These are phyloP conservation scores for Phanerochaete carnosa DNA, from an alignment of 768 basidiomycete genomes.

Conservation along the genomic window DNA sequence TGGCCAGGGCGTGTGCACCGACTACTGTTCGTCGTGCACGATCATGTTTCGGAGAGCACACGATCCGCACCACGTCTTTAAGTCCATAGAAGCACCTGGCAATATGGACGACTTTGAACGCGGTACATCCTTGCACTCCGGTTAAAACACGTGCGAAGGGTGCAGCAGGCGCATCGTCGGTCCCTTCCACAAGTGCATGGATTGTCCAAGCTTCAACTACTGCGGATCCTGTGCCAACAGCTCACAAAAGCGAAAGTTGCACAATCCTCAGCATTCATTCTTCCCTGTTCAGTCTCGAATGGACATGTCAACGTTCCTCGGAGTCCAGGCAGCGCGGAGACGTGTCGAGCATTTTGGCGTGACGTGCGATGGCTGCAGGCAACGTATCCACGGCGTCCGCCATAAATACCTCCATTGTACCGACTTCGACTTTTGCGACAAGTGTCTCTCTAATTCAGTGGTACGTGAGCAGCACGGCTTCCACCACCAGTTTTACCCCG, in stretches of 20 bases:
- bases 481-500: background rate
- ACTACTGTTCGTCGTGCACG: background rate
- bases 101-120: background rate
- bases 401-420: background rate
- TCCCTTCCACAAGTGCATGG: slow-evolving; percentile 74
- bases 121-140: background rate
- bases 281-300: slow-evolving; percentile 1
- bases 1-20: slow-evolving; percentile 15
- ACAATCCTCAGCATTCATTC: slow-evolving; percentile 8
- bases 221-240: slow-evolving; percentile 15
- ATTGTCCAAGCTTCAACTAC: slow-evolving; percentile 47
- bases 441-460: background rate
- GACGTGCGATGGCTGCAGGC: background rate
- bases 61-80: background rate
- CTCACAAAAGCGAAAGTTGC: slow-evolving; percentile 10
- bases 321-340: background rate
- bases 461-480: background rate
- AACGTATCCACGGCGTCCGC: background rate
- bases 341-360: background rate
- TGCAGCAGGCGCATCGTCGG: slow-evolving; percentile 60
- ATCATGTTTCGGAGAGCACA: background rate
- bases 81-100: background rate
- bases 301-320: background rate
- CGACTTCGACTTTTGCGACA: slow-evolving; percentile 1
- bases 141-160: slow-evolving; percentile 45